Evolutionary conservation across 1,284 basidiomycete species (phyloP).

Genomic region (Quambalaria eucalypti): DNA sequence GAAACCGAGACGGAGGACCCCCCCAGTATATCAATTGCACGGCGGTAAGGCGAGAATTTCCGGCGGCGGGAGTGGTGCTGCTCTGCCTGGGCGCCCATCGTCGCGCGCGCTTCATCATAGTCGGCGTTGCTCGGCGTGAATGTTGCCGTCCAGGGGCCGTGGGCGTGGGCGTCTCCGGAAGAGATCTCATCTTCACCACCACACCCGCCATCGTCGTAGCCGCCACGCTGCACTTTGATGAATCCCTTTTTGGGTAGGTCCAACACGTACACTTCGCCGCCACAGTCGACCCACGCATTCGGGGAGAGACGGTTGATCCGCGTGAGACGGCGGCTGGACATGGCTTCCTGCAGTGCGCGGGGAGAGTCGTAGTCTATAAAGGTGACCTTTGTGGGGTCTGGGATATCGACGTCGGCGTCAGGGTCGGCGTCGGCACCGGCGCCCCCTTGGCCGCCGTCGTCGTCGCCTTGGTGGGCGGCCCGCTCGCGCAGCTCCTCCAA

Average conservation of each 20-base stretch:
- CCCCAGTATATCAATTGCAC: constrained; percentile 14
- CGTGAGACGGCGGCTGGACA: constrained; percentile 51
- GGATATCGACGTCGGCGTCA: constrained; percentile 6
- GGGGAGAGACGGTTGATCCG: constrained; percentile 54
- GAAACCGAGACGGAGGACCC: no score
- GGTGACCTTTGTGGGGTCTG: constrained; percentile 54
- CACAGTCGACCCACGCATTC: constrained; percentile 74
- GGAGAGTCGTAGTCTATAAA: constrained; percentile 76
- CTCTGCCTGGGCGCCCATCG: no score
- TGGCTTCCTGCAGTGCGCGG: constrained; percentile 51
- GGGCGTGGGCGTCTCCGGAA: constrained; percentile 3
- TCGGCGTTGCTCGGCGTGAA: constrained; percentile 19
- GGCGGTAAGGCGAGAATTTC: constrained; percentile 16
- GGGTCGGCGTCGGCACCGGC: neutral
- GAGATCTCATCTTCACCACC: neutral
- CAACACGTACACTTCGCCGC: constrained; percentile 64
- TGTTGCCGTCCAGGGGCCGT: constrained; percentile 8
- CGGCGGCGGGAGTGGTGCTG: constrained; percentile 1
- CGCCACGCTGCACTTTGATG: constrained; percentile 58
- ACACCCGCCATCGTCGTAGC: neutral
- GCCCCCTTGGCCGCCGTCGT: neutral
- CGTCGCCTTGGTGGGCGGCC: neutral
- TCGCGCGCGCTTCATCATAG: constrained; percentile 19
- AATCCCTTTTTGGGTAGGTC: constrained; percentile 66
- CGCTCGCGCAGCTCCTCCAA: constrained; percentile 1